These are phyloP conservation scores for Thraustochytrium striatum DNA, from an alignment of 352 stramenopile genomes.

Conservation along the genomic window DNA sequence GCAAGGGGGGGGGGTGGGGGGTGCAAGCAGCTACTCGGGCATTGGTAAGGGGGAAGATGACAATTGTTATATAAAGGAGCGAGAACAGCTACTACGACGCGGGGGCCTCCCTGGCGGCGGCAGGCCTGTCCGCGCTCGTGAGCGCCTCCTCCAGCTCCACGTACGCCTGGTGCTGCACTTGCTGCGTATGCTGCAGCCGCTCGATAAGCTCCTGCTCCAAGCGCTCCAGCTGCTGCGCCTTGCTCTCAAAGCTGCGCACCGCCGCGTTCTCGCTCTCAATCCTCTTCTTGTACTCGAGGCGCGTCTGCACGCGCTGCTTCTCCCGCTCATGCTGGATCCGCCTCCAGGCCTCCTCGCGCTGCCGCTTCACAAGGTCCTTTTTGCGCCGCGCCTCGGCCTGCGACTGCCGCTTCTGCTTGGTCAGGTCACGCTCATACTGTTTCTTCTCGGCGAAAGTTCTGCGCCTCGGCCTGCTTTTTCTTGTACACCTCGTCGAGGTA, in stretches of 20 bases:
- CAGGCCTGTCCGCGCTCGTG: too few relatives aligned
- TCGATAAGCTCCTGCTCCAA: conserved; percentile 53
- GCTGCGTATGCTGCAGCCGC: conserved; percentile 54
- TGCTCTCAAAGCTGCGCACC: conserved; percentile 24
- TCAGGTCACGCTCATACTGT: conserved; percentile 35
- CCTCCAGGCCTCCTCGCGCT: conserved; percentile 12
- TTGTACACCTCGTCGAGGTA: conserved; percentile 44
- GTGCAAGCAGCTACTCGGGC: too few relatives aligned
- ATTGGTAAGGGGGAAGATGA: too few relatives aligned
- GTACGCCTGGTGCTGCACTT: too few relatives aligned
- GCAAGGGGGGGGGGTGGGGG: background rate
- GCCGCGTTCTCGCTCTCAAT: conserved; percentile 45
- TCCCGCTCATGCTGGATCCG: conserved; percentile 9
- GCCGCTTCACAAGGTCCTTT: conserved; percentile 15
- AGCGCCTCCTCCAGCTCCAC: too few relatives aligned
- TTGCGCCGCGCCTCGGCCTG: conserved; percentile 3
- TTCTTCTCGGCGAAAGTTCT: conserved; percentile 1
- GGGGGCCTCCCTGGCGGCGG: too few relatives aligned
- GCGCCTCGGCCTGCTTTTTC: conserved; percentile 23
- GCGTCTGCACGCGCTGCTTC: conserved; percentile 28
- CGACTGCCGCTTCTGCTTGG: background rate
- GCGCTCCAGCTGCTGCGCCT: conserved; percentile 48
- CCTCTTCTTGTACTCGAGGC: conserved; percentile 43
- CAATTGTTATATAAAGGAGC: too few relatives aligned
- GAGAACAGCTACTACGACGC: too few relatives aligned